Percentiles rank a stretch among this genome's conserved stretches.
Conservation (phyloP, 2,329 filamentous ascomycete species). For the Graphiopsis chlorocephala region DNA sequence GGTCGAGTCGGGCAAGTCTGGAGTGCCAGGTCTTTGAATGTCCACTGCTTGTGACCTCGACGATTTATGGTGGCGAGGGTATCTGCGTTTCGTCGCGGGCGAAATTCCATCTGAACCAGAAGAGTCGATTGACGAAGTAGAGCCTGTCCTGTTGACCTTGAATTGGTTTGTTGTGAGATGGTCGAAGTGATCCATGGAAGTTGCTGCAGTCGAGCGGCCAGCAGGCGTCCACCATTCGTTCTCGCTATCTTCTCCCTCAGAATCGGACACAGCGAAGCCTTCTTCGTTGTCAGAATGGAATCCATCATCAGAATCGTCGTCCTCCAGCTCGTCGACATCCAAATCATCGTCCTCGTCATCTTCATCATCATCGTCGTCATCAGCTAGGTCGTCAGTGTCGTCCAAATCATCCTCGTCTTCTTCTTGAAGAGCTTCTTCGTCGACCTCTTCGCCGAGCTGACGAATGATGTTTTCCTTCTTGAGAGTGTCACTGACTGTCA, state of each 20-base stretch:
- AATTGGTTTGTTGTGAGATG: constrained; percentile 40
- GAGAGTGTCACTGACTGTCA: constrained; percentile 88
- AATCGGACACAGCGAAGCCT: constrained; percentile 68
- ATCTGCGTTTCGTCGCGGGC: constrained; percentile 16
- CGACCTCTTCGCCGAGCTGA: constrained; percentile 80
- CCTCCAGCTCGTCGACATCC: constrained; percentile 55
- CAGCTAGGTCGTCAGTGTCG: constrained; percentile 42
- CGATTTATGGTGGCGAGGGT: constrained; percentile 2
- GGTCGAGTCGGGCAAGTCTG: constrained; percentile 91
- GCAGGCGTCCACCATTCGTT: constrained; percentile 67
- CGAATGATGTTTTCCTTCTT: constrained; percentile 87
- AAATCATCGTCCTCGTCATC: constrained; percentile 65
- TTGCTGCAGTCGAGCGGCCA: constrained; percentile 50
- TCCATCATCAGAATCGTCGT: constrained; percentile 54
- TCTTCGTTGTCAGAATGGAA: constrained; percentile 79
- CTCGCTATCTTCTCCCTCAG: constrained; percentile 65
- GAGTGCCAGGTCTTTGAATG: constrained; percentile 35
- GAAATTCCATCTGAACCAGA: constrained; percentile 37
- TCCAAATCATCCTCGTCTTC: constrained; percentile 48
- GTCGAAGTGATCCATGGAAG: constrained; percentile 53
- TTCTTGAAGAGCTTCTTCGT: constrained; percentile 79
- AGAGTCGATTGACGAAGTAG: constrained; percentile 56
- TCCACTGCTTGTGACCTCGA: constrained; percentile 31
- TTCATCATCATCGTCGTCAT: constrained; percentile 50
- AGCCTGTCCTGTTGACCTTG: constrained; percentile 36